Evolutionary conservation across 148 eudicot genomes (phyloP).

Genomic region (Chenopodium berlandieri): DNA sequence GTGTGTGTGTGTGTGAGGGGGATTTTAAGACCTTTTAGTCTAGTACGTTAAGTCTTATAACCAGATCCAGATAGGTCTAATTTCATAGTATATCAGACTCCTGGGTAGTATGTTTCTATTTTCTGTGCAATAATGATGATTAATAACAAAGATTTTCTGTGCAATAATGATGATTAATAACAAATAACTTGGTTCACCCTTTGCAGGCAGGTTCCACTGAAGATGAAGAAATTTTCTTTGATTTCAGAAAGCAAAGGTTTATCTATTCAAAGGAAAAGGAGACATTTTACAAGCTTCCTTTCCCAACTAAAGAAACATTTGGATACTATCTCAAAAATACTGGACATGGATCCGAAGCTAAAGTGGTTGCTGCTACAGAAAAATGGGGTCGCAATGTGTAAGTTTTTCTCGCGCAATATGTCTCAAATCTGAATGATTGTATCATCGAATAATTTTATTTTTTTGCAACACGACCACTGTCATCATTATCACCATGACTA

Average conservation of each 20-base stretch:
- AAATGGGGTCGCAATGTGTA: constrained; percentile 97
- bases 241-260: constrained; percentile 89
- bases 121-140: not conserved
- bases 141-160: not conserved
- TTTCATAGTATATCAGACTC: not conserved
- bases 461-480: not conserved
- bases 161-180: not conserved
- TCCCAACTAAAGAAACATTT: constrained; percentile 84
- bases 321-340: constrained; percentile 78
- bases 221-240: constrained; percentile 79
- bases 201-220: constrained; percentile 50
- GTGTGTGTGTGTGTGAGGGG: no score
- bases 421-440: not conserved
- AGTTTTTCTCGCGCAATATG: constrained; percentile 18
- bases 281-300: constrained; percentile 82
- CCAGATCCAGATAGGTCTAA: not conserved
- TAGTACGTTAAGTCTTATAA: not conserved
- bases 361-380: constrained; percentile 67
- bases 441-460: not conserved
- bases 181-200: constrained; percentile 14
- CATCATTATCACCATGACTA: not conserved
- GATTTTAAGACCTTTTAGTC: not conserved
- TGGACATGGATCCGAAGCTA: constrained; percentile 92
- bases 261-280: constrained; percentile 73
- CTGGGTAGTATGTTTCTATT: not conserved